Percentiles rank a stretch among this genome's conserved stretches.
These are phyloP conservation scores for Sphagnum fallax DNA, from an alignment of 228 moss, liverwort and hornwort genomes.

Conservation along the genomic window DNA sequence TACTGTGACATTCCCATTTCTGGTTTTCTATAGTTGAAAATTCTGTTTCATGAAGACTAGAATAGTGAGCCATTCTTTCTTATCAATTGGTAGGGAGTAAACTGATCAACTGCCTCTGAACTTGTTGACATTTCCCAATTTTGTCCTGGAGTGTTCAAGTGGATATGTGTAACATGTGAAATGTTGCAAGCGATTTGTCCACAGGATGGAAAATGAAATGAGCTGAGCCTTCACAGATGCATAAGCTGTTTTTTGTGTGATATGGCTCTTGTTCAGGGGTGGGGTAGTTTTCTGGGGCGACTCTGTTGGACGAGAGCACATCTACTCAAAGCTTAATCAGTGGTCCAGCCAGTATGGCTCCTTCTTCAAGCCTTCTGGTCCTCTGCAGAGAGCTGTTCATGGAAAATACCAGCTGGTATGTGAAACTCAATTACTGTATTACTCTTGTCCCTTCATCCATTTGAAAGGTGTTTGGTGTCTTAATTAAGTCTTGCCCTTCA, in stretches of 20 bases:
- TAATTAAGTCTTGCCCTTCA: neutral
- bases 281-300: constrained; percentile 91
- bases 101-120: too few species aligned
- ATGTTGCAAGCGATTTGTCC: neutral
- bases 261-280: constrained; percentile 36
- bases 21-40: neutral
- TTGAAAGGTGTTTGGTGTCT: neutral
- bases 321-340: constrained; percentile 53
- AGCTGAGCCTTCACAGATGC: neutral
- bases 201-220: neutral
- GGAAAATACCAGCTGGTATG: constrained; percentile 45
- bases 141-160: neutral
- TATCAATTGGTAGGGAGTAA: too few species aligned
- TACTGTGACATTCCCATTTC: constrained; percentile 5
- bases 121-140: too few species aligned
- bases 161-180: neutral
- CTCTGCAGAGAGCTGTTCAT: constrained; percentile 48
- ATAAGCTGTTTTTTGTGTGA: neutral
- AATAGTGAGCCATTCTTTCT: neutral
- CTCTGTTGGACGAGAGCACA: constrained; percentile 45
- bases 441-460: neutral
- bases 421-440: neutral
- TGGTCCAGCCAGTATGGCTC: constrained; percentile 55
- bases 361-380: constrained; percentile 55
- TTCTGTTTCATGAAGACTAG: neutral